Percentiles rank a stretch among this genome's conserved stretches.
These are phyloP conservation scores for Gamarada debralockiae DNA, from an alignment of 495 filamentous ascomycete species.

Conservation along the genomic window DNA sequence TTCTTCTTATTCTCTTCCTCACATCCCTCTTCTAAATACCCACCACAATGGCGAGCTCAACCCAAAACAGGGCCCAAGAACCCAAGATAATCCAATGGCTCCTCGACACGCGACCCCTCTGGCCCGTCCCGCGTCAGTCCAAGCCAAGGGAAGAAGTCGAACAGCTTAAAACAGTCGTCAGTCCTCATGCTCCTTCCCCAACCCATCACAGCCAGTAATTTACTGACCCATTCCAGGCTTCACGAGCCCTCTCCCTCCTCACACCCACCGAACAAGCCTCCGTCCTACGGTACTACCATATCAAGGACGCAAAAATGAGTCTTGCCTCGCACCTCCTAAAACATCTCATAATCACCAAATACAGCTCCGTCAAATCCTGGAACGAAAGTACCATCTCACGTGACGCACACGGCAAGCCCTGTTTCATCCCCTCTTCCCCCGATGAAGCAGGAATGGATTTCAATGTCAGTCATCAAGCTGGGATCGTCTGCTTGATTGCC, in stretches of 20 bases:
- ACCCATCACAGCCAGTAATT: background rate
- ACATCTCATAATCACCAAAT: conserved; percentile 63
- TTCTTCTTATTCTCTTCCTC: no score
- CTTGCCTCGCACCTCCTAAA: conserved; percentile 79
- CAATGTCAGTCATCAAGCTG: conserved; percentile 87
- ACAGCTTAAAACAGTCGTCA: conserved; percentile 18
- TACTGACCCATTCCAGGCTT: conserved; percentile 34
- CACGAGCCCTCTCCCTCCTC: conserved; percentile 54
- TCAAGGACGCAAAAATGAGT: conserved; percentile 62
- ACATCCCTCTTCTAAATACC: no score
- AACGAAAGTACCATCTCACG: conserved; percentile 58
- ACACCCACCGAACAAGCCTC: conserved; percentile 42
- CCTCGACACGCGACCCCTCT: conserved; percentile 24
- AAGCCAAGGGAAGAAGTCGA: conserved; percentile 18
- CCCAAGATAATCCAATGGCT: conserved; percentile 25
- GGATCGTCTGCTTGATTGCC: conserved; percentile 61
- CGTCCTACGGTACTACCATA: conserved; percentile 54
- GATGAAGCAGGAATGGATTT: conserved; percentile 51
- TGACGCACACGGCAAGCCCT: conserved; percentile 62
- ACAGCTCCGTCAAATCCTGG: conserved; percentile 57
- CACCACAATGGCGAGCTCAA: conserved; percentile 1
- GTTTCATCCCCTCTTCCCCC: conserved; percentile 27
- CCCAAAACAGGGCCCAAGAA: background rate
- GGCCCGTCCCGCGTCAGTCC: conserved; percentile 15
- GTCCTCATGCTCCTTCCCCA: background rate